Base-by-base conservation (phyloP, 768 basidiomycete genomes). In the Phaeotremella skinneri region DNA sequence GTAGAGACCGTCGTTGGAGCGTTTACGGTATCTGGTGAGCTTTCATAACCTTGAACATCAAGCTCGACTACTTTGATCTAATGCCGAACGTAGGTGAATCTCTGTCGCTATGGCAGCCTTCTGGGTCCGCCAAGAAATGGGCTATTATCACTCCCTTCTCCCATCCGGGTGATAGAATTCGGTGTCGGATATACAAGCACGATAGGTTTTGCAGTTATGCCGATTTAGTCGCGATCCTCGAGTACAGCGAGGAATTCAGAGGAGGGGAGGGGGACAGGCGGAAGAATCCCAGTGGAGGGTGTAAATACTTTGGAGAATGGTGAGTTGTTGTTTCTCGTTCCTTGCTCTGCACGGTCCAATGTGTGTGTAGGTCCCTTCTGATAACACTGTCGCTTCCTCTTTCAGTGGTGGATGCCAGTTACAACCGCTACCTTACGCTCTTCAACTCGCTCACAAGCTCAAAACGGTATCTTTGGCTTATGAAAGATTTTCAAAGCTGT, bases 231-330 rank as follows among this genome's bases (percentile, higher is more conserved):
- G 73, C 70, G 56, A 70, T 68, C 17, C 23, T 75, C 11, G 70
- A 73, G 50, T 66, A 61, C 20, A 73, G 66, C 51, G 64, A 64
- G 29, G 42, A 61, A 59, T 62, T 56, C 34, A 58, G 71, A 57
- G 63, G 74, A n/a, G 66, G 65, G 21, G 66, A 72, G 21, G 74
- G 74, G 9, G n/a, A 91, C 88, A 73, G 60, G 55, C 80, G 92
- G 52, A 89, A 91, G 64, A 80, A 84, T 64, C 80, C 76, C 27
- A 79, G 83, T 23, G 82, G 89, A 0, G 80, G 81, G 61, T 98
- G 94, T 79, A 83, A 85, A 61, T 92, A 98, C 74, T 98, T 96
- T 79, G 88, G 88, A 0, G 80, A 79, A 37, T 98, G 93, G 76
- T 89, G 23, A 61, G 75, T 68, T 32, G 17, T 9, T 1, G 11